A percentile compares a stretch with the other conserved stretches of the same genome.
These are phyloP conservation scores for Saccharata proteae DNA, from an alignment of 2,329 filamentous ascomycete genomes.

Conservation along the genomic window DNA sequence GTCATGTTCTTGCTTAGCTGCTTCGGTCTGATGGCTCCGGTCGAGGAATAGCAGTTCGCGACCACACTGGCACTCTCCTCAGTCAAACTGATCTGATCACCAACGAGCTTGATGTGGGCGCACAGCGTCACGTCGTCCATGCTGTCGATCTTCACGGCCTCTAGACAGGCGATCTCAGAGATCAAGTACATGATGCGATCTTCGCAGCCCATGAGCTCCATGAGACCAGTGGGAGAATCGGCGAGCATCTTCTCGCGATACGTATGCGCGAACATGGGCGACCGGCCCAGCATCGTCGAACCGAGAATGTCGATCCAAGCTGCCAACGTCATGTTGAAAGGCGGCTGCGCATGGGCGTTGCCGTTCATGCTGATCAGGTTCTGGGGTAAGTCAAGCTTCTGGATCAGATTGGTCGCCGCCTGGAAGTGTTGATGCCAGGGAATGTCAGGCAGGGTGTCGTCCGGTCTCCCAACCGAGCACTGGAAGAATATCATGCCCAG, in stretches of 20 bases:
- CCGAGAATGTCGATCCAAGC: conserved; percentile 97
- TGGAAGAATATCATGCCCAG: conserved; percentile 95
- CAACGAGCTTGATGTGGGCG: conserved; percentile 78
- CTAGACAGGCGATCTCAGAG: conserved; percentile 91
- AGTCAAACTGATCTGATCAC: conserved; percentile 71
- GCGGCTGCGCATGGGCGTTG: conserved; percentile 51
- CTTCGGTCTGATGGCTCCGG: conserved; percentile 66
- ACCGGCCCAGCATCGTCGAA: conserved; percentile 76
- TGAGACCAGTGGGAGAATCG: conserved; percentile 56
- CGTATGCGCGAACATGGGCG: conserved; percentile 83
- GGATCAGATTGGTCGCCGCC: conserved; percentile 72
- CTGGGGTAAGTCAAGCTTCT: conserved; percentile 68
- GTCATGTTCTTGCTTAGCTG: conserved; percentile 84
- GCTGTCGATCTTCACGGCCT: conserved; percentile 67
- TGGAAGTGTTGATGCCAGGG: conserved; percentile 97
- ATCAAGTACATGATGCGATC: conserved; percentile 97
- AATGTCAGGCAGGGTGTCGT: conserved; percentile 79
- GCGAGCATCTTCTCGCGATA: conserved; percentile 85
- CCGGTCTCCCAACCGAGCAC: conserved; percentile 74
- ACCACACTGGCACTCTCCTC: conserved; percentile 42
- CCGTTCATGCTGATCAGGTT: conserved; percentile 47
- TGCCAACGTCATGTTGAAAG: conserved; percentile 91
- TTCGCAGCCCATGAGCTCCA: conserved; percentile 94
- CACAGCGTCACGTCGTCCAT: conserved; percentile 80
- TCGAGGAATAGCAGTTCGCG: conserved; percentile 43